Percentiles rank a stretch among this genome's conserved stretches.
Evolutionary conservation across 441 rosid genomes (phyloP).

Genomic region (Gossypium lobatum): DNA sequence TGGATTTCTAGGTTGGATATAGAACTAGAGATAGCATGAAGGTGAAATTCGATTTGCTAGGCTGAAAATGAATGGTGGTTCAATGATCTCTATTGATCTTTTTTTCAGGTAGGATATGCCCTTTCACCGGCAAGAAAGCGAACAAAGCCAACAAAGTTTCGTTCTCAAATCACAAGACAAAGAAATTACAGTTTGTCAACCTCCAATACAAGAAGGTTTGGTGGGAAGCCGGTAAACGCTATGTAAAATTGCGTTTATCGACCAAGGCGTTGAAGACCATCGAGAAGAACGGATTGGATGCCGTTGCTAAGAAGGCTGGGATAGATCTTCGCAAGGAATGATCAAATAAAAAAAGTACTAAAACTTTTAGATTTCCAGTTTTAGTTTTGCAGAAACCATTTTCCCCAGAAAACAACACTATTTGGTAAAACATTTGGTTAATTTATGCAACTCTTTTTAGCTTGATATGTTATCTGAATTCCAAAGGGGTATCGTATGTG

Average conservation of each 20-base stretch:
- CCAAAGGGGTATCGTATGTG: too few species aligned
- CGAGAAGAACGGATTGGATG: conserved; percentile 88
- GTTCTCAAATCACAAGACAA: conserved; percentile 96
- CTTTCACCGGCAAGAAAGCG: conserved; percentile 88
- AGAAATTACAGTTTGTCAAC: conserved; percentile 83
- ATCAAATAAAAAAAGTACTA: neutral
- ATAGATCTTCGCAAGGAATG: conserved; percentile 75
- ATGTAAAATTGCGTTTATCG: conserved; percentile 65
- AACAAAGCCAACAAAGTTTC: conserved; percentile 90
- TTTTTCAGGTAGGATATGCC: conserved; percentile 73
- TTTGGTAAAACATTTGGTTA: too few species aligned
- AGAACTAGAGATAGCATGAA: neutral
- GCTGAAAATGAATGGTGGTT: neutral
- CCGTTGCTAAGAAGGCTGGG: conserved; percentile 95
- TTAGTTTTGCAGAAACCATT: conserved; percentile 6
- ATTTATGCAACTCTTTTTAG: too few species aligned
- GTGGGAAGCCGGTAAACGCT: conserved; percentile 99
- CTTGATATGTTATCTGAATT: too few species aligned
- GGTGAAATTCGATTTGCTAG: neutral
- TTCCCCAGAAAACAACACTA: neutral
- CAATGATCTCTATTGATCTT: neutral
- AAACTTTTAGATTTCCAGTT: conserved; percentile 9
- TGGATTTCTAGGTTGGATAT: neutral
- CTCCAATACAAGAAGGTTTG: conserved; percentile 85
- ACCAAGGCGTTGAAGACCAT: conserved; percentile 91